Base-by-base conservation (phyloP, 2,329 filamentous ascomycete species). In the Paecilomyces fulvus region DNA sequence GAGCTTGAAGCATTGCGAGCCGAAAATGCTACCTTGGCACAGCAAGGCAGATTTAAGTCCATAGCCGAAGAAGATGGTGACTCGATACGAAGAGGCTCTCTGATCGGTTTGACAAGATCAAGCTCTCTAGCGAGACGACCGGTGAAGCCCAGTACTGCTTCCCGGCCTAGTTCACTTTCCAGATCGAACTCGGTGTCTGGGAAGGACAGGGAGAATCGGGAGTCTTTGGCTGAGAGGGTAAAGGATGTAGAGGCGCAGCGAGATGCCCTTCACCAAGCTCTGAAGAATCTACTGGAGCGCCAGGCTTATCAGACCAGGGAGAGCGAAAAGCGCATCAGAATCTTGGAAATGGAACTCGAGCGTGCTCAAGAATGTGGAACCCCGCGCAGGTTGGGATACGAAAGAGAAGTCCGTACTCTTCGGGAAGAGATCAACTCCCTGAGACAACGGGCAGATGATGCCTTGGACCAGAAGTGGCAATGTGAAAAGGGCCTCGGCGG, bases 201-300 rank as follows among this genome's bases (percentile, higher is more conserved):
- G 77, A 86, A 77, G 55, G 77, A 77, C 67, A 70, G 72, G 66
- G 82, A 89, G 63, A 84, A 83, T 3, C 80, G 85, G 55, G 89
- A 92, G 55, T 81, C 83, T 10, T 73, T 92, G 14, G 83, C 86
- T 1, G 91, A 96, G 63, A 83, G 89, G 30, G 80, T 96, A 17
- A 96, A 95, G 72, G 92, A 97, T 62, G 86, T 96, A 10, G 92
- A 97, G 73, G 86, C 90, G 49, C 94, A 99, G 75, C 84, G 94
- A 51, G 92, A 99, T 72, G 92, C 92, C 1, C 79, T 99, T 6
- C 94, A 97, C 75, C 84, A 83, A 58, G 90, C 94, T 6, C 78
- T 99, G 54, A 92, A 89, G 75, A 90, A 85, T 59, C 80, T 99
- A 14, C 83, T 97, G 11, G 85, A 92, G 60, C 85, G 94, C 54